A percentile compares a stretch with the other conserved stretches of the same genome.
Evolutionary conservation across 257 asterid genomes (phyloP).

Genomic region (Lycium ferocissimum): DNA sequence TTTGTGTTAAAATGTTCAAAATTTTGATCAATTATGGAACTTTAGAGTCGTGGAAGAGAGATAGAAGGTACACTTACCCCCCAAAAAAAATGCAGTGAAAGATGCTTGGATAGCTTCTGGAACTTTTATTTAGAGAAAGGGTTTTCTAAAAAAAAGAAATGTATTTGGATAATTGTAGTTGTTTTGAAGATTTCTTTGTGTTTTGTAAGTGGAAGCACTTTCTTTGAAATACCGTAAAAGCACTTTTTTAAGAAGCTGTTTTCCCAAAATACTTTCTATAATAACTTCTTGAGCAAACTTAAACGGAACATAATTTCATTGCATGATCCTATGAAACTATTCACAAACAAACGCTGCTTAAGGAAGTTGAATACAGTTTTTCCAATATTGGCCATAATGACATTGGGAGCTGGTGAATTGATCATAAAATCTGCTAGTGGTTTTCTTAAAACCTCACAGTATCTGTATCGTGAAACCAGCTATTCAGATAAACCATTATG

Average conservation of each 20-base stretch:
- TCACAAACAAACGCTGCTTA: not conserved
- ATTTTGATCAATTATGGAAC: not conserved
- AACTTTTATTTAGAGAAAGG: not conserved
- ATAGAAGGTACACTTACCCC: not conserved
- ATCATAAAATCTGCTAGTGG: not conserved
- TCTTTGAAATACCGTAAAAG: constrained; percentile 9
- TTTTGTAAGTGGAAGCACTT: constrained; percentile 9
- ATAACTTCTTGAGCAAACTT: not conserved
- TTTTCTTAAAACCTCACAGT: not conserved
- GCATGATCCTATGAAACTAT: constrained; percentile 7
- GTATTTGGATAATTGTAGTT: not conserved
- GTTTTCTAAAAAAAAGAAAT: not conserved
- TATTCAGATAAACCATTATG: constrained; percentile 7
- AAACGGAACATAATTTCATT: not conserved
- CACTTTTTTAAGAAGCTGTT: not conserved
- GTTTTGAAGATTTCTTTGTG: not conserved
- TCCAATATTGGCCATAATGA: not conserved
- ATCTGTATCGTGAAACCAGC: not conserved
- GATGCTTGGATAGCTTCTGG: not conserved
- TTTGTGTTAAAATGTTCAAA: constrained; percentile 1
- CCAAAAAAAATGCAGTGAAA: not conserved
- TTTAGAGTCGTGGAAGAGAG: constrained; percentile 10
- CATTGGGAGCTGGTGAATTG: constrained; percentile 19
- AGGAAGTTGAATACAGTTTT: constrained; percentile 10
- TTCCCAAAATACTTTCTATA: not conserved